Evolutionary conservation across 192 early-diverging fungal genomes (phyloP), one percentile per base, ranked within the genome.

Genomic region (Lobulomyces angularis): DNA sequence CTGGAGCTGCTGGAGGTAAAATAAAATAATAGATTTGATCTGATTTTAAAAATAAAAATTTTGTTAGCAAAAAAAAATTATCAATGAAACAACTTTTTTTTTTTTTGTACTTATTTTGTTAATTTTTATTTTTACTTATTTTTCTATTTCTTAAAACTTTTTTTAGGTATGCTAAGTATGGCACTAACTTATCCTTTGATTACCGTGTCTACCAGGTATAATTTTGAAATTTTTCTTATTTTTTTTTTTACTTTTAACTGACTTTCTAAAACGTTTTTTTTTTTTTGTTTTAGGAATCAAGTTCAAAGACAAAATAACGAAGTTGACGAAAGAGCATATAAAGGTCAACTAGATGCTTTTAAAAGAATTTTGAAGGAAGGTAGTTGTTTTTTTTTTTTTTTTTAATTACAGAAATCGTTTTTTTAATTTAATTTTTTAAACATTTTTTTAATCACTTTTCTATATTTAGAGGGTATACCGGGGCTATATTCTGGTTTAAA

Each of bases 111-210:
- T 32, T 12, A 32, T 32, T 12, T 32, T 16, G n/a, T 16, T 39
- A 19, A 39, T 12, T 12, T 30, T 29, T 9, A 30, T 7, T 41
- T 3, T 19, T 37, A 30, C 22, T 16, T 8, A 24, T 34, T 1
- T 30, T 35, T 35, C n/a, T n/a, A 35, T 20, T 25, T 8, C 11
- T 44, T 21, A 23, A 44, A 43, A 80, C 74, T 82, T 55, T 86
- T 84, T 45, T 86, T 80, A 44, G 86, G 86, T 48, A 84, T 89
- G 53, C 72, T 83, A 63, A 78, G 82, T 41, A 95, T 95, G 91
- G 77, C 77, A 11, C 67, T 90, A 52, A 95, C 94, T 8, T 98
- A 95, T 63, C 90, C 90, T 46, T 44, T 71, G 21, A 55, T 59
- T 22, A 73, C 70, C 18, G 48, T 69, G 17, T 69, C 65, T 5